Evolutionary conservation across 805 yeast genomes (phyloP), one percentile per base, ranked within the genome.

Genomic region (Starmerella geochares): DNA sequence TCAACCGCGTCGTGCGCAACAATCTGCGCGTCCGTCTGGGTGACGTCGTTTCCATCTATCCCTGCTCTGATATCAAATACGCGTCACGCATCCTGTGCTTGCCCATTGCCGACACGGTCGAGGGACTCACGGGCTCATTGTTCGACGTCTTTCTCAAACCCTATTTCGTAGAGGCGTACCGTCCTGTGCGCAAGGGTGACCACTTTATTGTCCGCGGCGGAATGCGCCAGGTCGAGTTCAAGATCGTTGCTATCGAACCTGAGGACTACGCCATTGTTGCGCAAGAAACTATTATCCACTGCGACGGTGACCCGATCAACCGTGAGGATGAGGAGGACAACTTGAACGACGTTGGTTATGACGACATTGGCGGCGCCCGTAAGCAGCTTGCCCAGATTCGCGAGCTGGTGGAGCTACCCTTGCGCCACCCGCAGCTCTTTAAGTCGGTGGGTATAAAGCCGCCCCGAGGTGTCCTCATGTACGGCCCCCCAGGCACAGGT

Each of bases 401-500:
- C 73, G 98, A 92, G 73, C 77, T 92, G 74, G 98, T 92, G 55
- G 98, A 92, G 73, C 77, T 92, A 68, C 98, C 98, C 23, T 77
- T 92, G 63, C 84, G 98, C 73, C 98, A 92, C 69, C 98, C 98
- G 47, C 97, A 92, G 71, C 77, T 92, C 62, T 92, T 92, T 77
- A 92, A 92, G 73, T 81, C 94, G 33, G 90, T 92, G 64, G 98
- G 98, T 78, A 92, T 92, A 67, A 92, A 92, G 69, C 98, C 98
- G 38, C 98, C 98, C 58, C 85, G 86, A 69, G 98, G 98, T 74
- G 87, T 92, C 54, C 77, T 92, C 64, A 66, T 66, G 70, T 92
- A 84, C 67, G 98, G 98, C 64, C 98, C 98, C 45, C 98, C 98
- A 29, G 98, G 98, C 79, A 92, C 98, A 14, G 98, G 98, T 84